These are phyloP conservation scores for Aspergillus caelatus DNA, from an alignment of 2,329 filamentous ascomycete species.

Conservation along the genomic window DNA sequence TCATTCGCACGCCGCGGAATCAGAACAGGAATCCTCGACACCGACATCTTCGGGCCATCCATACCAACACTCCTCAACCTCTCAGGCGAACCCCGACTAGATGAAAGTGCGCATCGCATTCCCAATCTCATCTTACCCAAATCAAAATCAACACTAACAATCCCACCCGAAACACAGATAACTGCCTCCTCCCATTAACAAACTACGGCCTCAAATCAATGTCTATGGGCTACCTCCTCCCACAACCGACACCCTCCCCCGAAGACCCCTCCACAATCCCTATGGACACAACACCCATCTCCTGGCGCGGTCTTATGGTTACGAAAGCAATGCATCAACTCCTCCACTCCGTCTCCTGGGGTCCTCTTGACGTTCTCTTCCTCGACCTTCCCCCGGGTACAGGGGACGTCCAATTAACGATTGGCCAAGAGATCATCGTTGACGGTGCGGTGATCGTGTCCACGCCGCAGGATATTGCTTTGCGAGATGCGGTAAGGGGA, in stretches of 20 bases:
- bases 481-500: constrained; percentile 89
- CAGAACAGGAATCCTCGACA: constrained; percentile 85
- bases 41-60: constrained; percentile 95
- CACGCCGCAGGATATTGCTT: constrained; percentile 88
- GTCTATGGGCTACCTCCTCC: constrained; percentile 74
- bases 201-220: constrained; percentile 97
- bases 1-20: constrained; percentile 81
- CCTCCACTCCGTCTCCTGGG: constrained; percentile 94
- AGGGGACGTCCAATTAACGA: constrained; percentile 94
- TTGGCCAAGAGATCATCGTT: constrained; percentile 89
- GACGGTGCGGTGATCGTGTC: constrained; percentile 85
- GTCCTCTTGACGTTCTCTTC: constrained; percentile 81
- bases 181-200: constrained; percentile 76
- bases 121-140: not conserved
- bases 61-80: constrained; percentile 89
- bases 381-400: constrained; percentile 92
- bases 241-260: constrained; percentile 6
- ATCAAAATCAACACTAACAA: not conserved
- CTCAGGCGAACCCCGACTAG: constrained; percentile 75
- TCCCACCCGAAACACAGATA: constrained; percentile 29
- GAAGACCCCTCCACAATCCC: constrained; percentile 22
- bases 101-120: constrained; percentile 61
- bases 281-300: constrained; percentile 69
- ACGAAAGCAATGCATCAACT: constrained; percentile 97
- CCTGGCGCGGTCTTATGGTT: constrained; percentile 96